Percentiles rank a stretch among this genome's conserved stretches.
Evolutionary conservation across 2,329 filamentous ascomycete species (phyloP).

Genomic region (Aspergillus floridensis): DNA sequence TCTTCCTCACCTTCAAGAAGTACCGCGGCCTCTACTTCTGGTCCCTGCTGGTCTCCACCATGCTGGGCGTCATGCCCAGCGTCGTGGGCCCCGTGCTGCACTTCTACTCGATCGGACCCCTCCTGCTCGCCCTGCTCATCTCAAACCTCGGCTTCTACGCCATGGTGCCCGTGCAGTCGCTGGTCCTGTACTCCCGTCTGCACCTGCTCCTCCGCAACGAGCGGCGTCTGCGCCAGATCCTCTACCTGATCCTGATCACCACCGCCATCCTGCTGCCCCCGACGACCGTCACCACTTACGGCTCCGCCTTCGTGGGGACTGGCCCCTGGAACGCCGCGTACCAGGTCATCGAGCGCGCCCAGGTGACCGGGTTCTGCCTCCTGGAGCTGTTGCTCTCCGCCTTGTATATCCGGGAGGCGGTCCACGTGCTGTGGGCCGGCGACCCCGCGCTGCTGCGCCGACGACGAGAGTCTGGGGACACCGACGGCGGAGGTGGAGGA

Average conservation of each 20-base stretch:
- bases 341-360: constrained; percentile 48
- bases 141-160: constrained; percentile 37
- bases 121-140: constrained; percentile 35
- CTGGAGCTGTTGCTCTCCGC: constrained; percentile 52
- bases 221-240: constrained; percentile 15
- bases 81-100: constrained; percentile 42
- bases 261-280: constrained; percentile 31
- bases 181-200: constrained; percentile 46
- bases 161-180: constrained; percentile 45
- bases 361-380: constrained; percentile 52
- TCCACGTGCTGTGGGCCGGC: constrained; percentile 40
- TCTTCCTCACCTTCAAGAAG: constrained; percentile 43
- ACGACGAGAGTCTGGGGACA: no score
- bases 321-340: constrained; percentile 22
- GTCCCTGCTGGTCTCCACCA: constrained; percentile 37
- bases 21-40: constrained; percentile 47
- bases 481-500: no score
- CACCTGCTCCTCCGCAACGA: constrained; percentile 43
- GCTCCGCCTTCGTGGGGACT: constrained; percentile 22
- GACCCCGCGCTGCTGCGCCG: no score
- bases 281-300: constrained; percentile 18
- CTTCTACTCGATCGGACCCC: constrained; percentile 32
- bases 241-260: constrained; percentile 37
- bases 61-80: constrained; percentile 38
- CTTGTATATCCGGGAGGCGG: constrained; percentile 50